Percentiles rank a stretch among this genome's conserved stretches.
Evolutionary conservation across 2,329 filamentous ascomycete species (phyloP).

Genomic region (Phoma sp.): DNA sequence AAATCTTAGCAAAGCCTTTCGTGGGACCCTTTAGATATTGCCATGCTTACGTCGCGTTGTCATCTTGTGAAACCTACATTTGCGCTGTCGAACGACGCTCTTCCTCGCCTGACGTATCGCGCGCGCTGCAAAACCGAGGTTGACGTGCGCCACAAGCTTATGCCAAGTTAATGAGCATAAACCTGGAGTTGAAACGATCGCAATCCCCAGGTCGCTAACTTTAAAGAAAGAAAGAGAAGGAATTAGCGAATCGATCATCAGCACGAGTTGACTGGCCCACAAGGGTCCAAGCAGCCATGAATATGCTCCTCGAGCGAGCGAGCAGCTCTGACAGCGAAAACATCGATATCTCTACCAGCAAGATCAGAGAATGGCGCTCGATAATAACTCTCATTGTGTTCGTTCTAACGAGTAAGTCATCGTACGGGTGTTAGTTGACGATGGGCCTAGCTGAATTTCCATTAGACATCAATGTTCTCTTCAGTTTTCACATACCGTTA

Average conservation of each 20-base stretch:
- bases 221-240: not conserved
- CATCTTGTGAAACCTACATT: not conserved
- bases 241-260: not conserved
- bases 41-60: conserved; percentile 1
- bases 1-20: not conserved
- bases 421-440: not conserved
- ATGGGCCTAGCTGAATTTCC: not conserved
- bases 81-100: not conserved
- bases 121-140: not conserved
- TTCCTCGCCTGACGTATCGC: not conserved
- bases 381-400: conserved; percentile 76
- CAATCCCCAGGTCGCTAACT: not conserved
- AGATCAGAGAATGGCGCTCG: conserved; percentile 71
- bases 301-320: conserved; percentile 1
- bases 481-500: conserved; percentile 71
- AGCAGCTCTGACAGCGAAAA: not conserved
- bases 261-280: not conserved
- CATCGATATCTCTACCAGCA: conserved; percentile 48
- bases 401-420: conserved; percentile 70
- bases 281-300: not conserved
- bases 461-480: conserved; percentile 72
- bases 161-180: not conserved
- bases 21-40: not conserved
- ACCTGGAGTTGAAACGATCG: not conserved
- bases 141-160: not conserved